Conservation (phyloP, 2,329 filamentous ascomycete genomes). For the Aspergillus fijiensis region DNA sequence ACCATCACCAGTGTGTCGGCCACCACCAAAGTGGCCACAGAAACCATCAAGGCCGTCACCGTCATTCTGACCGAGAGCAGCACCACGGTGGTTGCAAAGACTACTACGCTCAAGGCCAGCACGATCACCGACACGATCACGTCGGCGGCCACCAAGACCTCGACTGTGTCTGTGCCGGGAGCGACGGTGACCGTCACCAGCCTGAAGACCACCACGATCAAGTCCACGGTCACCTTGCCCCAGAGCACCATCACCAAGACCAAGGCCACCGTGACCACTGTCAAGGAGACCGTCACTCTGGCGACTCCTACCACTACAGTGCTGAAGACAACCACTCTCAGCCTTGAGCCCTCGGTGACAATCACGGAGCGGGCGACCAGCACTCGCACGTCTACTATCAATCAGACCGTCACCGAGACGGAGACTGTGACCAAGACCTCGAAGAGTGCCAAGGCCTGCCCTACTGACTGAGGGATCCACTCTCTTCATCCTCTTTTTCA, state of each 20-base stretch:
- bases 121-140: neutral
- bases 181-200: constrained; percentile 15
- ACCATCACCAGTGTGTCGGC: constrained; percentile 8
- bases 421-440: constrained; percentile 16
- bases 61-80: neutral
- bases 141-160: constrained; percentile 15
- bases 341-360: constrained; percentile 21
- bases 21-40: neutral
- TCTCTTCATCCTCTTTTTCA: no score
- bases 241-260: constrained; percentile 16
- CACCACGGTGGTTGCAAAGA: neutral
- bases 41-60: neutral
- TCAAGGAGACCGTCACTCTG: constrained; percentile 21
- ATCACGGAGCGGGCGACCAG: constrained; percentile 18
- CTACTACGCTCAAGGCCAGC: neutral
- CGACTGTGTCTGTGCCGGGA: constrained; percentile 11
- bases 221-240: constrained; percentile 15
- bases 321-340: constrained; percentile 20
- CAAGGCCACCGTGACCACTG: constrained; percentile 10
- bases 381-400: constrained; percentile 21
- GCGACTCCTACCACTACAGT: constrained; percentile 25
- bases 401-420: constrained; percentile 17
- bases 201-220: constrained; percentile 14
- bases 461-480: neutral
- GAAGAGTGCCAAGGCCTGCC: constrained; percentile 4